A percentile compares a stretch with the other conserved stretches of the same genome.
These are phyloP conservation scores for Colletotrichum truncatum DNA, from an alignment of 2,329 filamentous ascomycete genomes.

Conservation along the genomic window DNA sequence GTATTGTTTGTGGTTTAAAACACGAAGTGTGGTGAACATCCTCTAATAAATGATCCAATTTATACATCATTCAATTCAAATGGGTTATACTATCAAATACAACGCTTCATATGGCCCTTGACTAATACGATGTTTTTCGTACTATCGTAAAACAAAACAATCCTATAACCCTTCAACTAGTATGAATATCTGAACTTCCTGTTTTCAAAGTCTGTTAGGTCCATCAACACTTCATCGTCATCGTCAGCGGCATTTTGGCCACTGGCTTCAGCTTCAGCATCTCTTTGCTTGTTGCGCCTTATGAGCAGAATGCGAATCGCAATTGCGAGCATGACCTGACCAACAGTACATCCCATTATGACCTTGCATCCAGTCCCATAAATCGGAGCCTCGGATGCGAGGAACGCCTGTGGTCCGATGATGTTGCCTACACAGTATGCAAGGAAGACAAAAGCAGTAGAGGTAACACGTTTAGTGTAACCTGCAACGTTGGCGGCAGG, in stretches of 20 bases:
- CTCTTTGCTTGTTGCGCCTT: constrained; percentile 47
- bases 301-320: constrained; percentile 45
- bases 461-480: constrained; percentile 56
- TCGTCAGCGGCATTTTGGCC: constrained; percentile 44
- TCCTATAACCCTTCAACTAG: not conserved
- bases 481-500: constrained; percentile 57
- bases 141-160: not conserved
- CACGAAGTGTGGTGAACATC: too few species aligned
- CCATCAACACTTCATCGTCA: constrained; percentile 37
- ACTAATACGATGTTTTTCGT: not conserved
- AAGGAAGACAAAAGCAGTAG: constrained; percentile 54
- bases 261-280: constrained; percentile 38
- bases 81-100: too few species aligned
- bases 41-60: too few species aligned
- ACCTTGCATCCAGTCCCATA: constrained; percentile 62
- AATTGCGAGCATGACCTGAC: constrained; percentile 47
- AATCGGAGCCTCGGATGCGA: constrained; percentile 45
- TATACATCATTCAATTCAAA: too few species aligned
- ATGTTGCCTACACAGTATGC: constrained; percentile 51
- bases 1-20: too few species aligned
- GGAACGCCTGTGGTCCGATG: constrained; percentile 48
- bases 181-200: constrained; percentile 31
- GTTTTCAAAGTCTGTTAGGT: constrained; percentile 46
- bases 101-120: too few species aligned
- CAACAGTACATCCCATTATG: constrained; percentile 54